phyloP scores from a whole-genome alignment of 352 stramenopile genomes.

The Ophiocytium majus region DNA sequence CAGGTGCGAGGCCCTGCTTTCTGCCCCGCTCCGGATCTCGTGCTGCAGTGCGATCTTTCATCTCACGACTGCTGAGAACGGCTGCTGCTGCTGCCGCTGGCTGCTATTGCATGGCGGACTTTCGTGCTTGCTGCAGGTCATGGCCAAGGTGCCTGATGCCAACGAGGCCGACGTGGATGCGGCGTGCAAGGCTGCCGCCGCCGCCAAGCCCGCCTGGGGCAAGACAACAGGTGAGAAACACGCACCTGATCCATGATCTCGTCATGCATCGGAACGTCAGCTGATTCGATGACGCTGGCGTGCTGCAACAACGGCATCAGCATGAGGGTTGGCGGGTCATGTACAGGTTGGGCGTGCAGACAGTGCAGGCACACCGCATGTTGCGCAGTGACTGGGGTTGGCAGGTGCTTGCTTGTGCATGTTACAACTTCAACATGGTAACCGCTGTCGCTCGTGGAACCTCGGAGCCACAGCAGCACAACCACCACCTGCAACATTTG shows the following conservation, averaged over 20 bases:
- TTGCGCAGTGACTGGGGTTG: background rate
- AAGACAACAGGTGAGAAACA: conserved; percentile 5
- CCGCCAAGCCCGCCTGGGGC: background rate
- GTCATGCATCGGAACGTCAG: background rate
- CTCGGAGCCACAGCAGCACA: too few species aligned
- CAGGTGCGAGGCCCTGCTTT: background rate
- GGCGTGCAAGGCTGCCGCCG: background rate
- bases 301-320: background rate
- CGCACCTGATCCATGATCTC: background rate
- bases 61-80: background rate
- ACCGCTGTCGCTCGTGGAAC: too few species aligned
- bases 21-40: background rate
- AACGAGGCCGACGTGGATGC: background rate
- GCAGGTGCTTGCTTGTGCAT: too few species aligned
- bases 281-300: background rate
- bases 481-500: too few species aligned
- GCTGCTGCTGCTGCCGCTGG: background rate
- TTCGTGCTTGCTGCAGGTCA: background rate
- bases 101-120: background rate
- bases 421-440: too few species aligned
- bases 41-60: background rate
- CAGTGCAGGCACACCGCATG: background rate
- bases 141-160: background rate
- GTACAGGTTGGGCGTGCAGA: background rate
- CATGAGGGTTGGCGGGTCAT: background rate